Evolutionary conservation across 176 grass and related monocot genomes (phyloP).

Genomic region (Hordeum marinum): DNA sequence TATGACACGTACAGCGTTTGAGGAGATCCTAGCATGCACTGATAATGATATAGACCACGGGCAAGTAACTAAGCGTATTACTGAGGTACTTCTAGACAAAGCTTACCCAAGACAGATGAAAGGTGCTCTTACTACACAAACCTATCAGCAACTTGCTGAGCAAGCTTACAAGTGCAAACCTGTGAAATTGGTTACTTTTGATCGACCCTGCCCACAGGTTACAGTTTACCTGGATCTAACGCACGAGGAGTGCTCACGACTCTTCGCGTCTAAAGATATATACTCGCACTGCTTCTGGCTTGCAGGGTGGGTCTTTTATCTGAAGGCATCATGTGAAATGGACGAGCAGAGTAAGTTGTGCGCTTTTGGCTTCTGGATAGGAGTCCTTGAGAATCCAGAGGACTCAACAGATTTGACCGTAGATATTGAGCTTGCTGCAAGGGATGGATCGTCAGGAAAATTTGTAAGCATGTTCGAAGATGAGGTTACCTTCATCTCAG

Average conservation of each 20-base stretch:
- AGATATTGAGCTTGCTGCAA: conserved; percentile 75
- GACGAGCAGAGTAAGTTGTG: conserved; percentile 51
- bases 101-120: conserved; percentile 46
- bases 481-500: conserved; percentile 43
- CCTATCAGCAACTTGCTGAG: conserved; percentile 42
- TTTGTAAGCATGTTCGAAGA: conserved; percentile 75
- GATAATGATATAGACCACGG: conserved; percentile 42
- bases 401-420: conserved; percentile 10
- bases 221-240: conserved; percentile 75
- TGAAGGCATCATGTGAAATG: conserved; percentile 50
- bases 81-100: conserved; percentile 65
- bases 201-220: conserved; percentile 61
- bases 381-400: fast-evolving
- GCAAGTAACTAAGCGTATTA: conserved; percentile 54
- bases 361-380: conserved; percentile 43
- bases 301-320: conserved; percentile 57
- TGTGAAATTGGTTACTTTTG: conserved; percentile 73
- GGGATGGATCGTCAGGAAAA: conserved; percentile 40
- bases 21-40: conserved; percentile 48
- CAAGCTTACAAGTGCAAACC: conserved; percentile 74
- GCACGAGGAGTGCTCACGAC: conserved; percentile 55
- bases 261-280: conserved; percentile 46
- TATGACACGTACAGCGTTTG: conserved; percentile 58
- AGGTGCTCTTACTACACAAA: conserved; percentile 29
- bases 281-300: conserved; percentile 57